Conservation (phyloP, 116 monocot species). For the Cymodocea nodosa region DNA sequence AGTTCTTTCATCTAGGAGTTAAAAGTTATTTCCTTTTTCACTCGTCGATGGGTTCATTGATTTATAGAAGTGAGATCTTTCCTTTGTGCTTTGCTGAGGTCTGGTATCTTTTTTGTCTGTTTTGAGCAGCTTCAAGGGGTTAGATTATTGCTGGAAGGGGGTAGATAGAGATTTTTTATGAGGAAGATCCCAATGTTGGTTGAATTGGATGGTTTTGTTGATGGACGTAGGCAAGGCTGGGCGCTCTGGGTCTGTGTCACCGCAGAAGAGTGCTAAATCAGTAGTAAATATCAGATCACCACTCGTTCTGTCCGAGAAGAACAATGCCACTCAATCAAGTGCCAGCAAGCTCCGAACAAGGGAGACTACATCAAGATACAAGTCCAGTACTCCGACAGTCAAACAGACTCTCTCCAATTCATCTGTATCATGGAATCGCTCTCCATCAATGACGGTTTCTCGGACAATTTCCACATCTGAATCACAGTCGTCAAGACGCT, state of each 20-base stretch:
- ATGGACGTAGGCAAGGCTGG: constrained; percentile 32
- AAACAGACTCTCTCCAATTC: constrained; percentile 1
- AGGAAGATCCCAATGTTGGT: constrained; percentile 36
- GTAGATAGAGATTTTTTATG: constrained; percentile 1
- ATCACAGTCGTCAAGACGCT: constrained; percentile 9
- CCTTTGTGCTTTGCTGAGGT: too few species aligned
- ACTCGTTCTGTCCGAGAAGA: constrained; percentile 45
- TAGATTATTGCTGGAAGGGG: background rate
- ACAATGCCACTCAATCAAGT: constrained; percentile 24
- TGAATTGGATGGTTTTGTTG: constrained; percentile 24
- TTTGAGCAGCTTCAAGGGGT: constrained; percentile 10
- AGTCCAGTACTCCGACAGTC: constrained; percentile 5
- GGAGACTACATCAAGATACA: constrained; percentile 48
- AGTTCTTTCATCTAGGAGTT: background rate
- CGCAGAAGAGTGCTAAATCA: background rate
- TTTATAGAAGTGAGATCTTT: background rate
- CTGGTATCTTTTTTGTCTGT: background rate
- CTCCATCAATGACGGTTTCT: constrained; percentile 11
- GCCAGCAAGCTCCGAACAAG: constrained; percentile 23
- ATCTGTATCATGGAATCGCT: constrained; percentile 9
- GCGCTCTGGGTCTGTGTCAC: background rate
- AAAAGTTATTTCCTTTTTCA: background rate
- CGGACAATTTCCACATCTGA: background rate
- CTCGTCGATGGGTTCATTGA: background rate
- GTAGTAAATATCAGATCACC: constrained; percentile 11